Conservation (phyloP, 176 grass and related monocot species). For the Leersia perrieri region DNA sequence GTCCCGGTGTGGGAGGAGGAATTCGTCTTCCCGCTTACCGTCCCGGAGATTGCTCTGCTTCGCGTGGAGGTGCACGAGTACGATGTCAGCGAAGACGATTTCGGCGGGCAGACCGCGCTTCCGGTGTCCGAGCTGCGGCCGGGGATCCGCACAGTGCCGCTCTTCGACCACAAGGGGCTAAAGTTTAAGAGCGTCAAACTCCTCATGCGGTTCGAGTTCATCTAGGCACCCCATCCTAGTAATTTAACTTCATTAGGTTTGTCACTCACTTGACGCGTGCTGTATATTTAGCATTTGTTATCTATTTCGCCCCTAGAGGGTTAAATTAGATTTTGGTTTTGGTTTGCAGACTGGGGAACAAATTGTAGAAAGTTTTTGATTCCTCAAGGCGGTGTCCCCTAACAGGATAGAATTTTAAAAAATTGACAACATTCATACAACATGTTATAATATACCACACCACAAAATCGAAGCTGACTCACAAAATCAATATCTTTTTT, state of each 20-base stretch:
- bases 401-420: too few species aligned
- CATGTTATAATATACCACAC: too few species aligned
- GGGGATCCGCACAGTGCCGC: constrained; percentile 65
- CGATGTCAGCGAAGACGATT: constrained; percentile 89
- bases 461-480: too few species aligned
- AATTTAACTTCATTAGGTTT: background rate
- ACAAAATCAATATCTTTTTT: too few species aligned
- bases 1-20: constrained; percentile 76
- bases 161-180: constrained; percentile 63
- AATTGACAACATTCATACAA: too few species aligned
- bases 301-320: too few species aligned
- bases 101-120: constrained; percentile 74
- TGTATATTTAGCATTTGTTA: background rate
- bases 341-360: too few species aligned
- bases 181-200: constrained; percentile 82
- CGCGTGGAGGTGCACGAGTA: constrained; percentile 92
- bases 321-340: too few species aligned
- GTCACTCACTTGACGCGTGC: background rate
- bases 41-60: constrained; percentile 87
- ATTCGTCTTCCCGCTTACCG: constrained; percentile 66
- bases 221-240: constrained; percentile 21
- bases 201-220: constrained; percentile 78
- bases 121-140: constrained; percentile 72
- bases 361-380: too few species aligned
- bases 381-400: too few species aligned